phyloP scores from a whole-genome alignment of 768 basidiomycete genomes.

The Kwoniella sp. region DNA sequence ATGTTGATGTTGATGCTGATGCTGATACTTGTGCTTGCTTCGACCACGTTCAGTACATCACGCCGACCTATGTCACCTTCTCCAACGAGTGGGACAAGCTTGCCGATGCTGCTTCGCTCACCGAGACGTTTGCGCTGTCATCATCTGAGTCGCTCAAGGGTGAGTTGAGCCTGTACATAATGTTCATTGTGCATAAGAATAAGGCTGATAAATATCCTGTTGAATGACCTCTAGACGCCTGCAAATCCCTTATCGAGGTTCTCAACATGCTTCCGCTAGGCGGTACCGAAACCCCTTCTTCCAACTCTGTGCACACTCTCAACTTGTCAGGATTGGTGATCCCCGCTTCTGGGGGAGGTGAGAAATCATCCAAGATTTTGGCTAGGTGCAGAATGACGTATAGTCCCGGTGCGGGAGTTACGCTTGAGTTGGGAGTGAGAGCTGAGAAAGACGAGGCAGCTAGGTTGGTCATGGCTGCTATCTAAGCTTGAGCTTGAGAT shows the following conservation, averaged over 20 bases:
- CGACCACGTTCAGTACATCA: conserved; percentile 64
- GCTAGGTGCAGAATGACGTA: conserved; percentile 95
- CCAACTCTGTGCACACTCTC: conserved; percentile 86
- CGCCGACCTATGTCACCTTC: conserved; percentile 92
- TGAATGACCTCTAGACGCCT: conserved; percentile 72
- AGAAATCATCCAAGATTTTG: conserved; percentile 67
- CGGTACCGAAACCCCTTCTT: conserved; percentile 79
- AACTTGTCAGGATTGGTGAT: conserved; percentile 87
- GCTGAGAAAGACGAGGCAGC: conserved; percentile 88
- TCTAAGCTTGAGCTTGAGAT: conserved; percentile 55
- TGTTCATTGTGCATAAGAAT: background rate
- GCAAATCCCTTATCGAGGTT: conserved; percentile 92
- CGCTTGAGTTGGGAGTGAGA: conserved; percentile 84
- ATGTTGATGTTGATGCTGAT: conserved; percentile 1
- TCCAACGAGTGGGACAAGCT: conserved; percentile 93
- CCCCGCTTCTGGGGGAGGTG: conserved; percentile 73
- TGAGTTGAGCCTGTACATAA: conserved; percentile 56
- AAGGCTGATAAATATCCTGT: too few relatives aligned
- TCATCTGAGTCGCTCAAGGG: conserved; percentile 93
- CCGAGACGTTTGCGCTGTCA: conserved; percentile 90
- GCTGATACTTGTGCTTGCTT: background rate
- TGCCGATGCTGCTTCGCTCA: conserved; percentile 71
- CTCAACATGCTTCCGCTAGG: conserved; percentile 96
- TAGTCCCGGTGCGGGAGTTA: conserved; percentile 84
- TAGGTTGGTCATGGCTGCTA: conserved; percentile 83